Percentiles rank a stretch among this genome's conserved stretches.
Conservation (phyloP, 768 basidiomycete genomes). For the Candolleomyces efflorescens region DNA sequence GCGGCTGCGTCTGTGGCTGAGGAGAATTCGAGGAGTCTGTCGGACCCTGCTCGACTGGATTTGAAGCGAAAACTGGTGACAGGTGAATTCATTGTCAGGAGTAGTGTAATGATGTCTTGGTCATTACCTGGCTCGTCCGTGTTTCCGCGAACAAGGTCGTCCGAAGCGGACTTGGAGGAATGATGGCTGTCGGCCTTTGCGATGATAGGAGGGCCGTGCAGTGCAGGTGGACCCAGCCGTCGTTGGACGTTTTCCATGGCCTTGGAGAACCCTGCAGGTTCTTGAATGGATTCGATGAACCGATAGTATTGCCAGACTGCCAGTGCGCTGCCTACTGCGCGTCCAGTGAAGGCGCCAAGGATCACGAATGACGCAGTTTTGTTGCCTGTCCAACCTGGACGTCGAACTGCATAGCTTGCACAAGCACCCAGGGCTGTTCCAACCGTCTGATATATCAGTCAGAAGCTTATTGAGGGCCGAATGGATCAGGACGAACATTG, state of each 20-base stretch:
- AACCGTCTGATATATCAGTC: neutral
- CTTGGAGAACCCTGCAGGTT: constrained; percentile 33
- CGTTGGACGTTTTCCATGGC: constrained; percentile 35
- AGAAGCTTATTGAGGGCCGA: neutral
- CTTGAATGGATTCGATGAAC: constrained; percentile 34
- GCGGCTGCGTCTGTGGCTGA: neutral
- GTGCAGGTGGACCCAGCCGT: no score
- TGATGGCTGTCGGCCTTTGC: no score
- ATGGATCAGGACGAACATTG: constrained; percentile 24
- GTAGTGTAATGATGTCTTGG: no score
- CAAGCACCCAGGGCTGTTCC: neutral
- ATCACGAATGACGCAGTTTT: constrained; percentile 7
- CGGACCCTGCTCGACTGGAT: neutral
- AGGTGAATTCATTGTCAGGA: no score
- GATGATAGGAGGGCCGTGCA: no score
- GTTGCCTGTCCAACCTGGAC: constrained; percentile 5
- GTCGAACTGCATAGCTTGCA: constrained; percentile 4
- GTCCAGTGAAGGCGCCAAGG: constrained; percentile 23
- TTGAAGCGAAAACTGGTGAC: no score
- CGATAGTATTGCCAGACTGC: constrained; percentile 27
- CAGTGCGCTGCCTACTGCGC: constrained; percentile 24
- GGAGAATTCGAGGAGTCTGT: neutral
- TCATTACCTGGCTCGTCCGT: no score
- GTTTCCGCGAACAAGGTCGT: no score
- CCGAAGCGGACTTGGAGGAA: no score